Base-by-base conservation (phyloP, 495 filamentous ascomycete genomes). In the Astrocystis sublimbata region DNA sequence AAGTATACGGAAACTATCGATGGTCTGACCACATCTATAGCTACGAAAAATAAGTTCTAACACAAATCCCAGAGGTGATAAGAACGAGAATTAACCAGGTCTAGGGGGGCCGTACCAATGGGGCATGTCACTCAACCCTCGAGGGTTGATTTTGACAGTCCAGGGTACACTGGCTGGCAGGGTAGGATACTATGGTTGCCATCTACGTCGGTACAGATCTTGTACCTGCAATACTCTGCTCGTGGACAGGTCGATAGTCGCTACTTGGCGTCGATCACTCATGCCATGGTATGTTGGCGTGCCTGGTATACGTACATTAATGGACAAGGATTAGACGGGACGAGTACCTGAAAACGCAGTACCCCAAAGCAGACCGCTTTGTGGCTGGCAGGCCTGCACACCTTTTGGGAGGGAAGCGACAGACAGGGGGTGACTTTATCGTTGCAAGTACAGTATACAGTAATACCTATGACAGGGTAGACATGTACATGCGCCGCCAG, bases 231-330 rank as follows among this genome's bases (percentile, higher is more conserved):
- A 62, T 46, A 56, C 51, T 42, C 31, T 28, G 30, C 41, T 55
- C 41, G 41, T 62, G 60, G 56, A 36, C 30, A 59, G 56, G 50
- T 55, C 42, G 60, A 62, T 56, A 62, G 60, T 62, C 13, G 51
- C 50, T 62, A 56, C 60, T 62, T 62, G 60, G 60, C 60, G 60
- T 62, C 60, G 60, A 62, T 62, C 60, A 62, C 58, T 60, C 46
- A 60, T 60, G 56, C 41, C 56, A 59, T 59, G 56, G 19, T 47
- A 50, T 59, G 56, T 42, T 59, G 24, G 58, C 45, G 52, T 62
- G 60, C 51, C 50, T 54, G 51, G 60, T 62, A 59, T 36, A 62
- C 60, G 23, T 62, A 55, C 60, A 62, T 56, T 36, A 31, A 31
- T 17, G n/a, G 17, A 26, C 60, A 62, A 26, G 60, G 60, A 56